Percentiles rank a stretch among this genome's conserved stretches.
phyloP scores from a whole-genome alignment of 805 yeast genomes.

The Cyberlindnera americana region DNA sequence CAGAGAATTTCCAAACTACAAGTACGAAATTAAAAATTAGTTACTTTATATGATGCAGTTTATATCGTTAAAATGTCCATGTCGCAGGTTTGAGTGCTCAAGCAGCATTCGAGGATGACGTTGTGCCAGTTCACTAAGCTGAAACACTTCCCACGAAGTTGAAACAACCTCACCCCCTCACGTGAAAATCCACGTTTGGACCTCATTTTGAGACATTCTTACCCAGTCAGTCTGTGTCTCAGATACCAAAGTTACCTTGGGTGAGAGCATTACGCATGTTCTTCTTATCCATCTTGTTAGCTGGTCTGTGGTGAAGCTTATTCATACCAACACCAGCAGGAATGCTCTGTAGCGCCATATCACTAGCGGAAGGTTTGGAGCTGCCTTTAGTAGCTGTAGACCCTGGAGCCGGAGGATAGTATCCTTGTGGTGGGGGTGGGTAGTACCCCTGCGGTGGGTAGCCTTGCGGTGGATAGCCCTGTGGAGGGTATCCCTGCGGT shows the following conservation, averaged over 20 bases:
- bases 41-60: too few relatives aligned
- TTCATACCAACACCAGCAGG: constrained; percentile 45
- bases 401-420: constrained; percentile 14
- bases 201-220: too few relatives aligned
- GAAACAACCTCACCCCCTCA: too few relatives aligned
- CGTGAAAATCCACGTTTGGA: too few relatives aligned
- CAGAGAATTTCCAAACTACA: too few relatives aligned
- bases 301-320: constrained; percentile 41
- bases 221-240: too few relatives aligned
- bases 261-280: constrained; percentile 60
- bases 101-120: too few relatives aligned
- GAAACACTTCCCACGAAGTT: too few relatives aligned
- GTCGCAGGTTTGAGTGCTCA: too few relatives aligned
- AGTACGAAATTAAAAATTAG: too few relatives aligned
- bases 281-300: constrained; percentile 43
- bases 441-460: constrained; percentile 13
- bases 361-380: constrained; percentile 32
- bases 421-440: constrained; percentile 19
- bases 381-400: constrained; percentile 10
- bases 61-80: too few relatives aligned
- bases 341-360: constrained; percentile 41
- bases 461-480: constrained; percentile 18
- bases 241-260: constrained; percentile 69
- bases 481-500: constrained; percentile 25
- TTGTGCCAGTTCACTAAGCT: too few relatives aligned